Evolutionary conservation across 306 rosid genomes (phyloP), one percentile per base, ranked within the genome.

Genomic region (Abrus pulchellus): DNA sequence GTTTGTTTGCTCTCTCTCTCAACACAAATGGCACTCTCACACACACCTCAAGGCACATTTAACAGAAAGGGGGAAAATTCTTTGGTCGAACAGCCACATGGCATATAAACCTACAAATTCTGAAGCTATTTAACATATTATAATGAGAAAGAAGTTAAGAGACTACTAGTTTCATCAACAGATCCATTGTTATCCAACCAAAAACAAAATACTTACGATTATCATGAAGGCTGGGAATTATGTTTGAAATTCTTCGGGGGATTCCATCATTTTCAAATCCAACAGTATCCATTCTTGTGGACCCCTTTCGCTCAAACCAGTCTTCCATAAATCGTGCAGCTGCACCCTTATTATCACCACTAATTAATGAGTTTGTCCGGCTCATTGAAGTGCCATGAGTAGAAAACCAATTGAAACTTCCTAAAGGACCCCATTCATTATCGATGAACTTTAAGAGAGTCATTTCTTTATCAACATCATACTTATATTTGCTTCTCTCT

Each of bases 361-460:
- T 95, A 72, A 95, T 82, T 65, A 95, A 87, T 36, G 90, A 78
- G 86, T 95, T 95, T 62, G 96, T 87, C 36, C 99, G 97, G 67
- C 98, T 95, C 99, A 95, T 93, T 57, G 99, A 95, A 85, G 99
- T 95, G 77, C 99, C 99, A 72, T 95, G 99, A 83, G 99, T 95
- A 13, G 99, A 92, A 89, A 95, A 93, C 99, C 99, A 95, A 70
- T 87, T 95, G 76, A 95, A 95, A 90, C 94, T 90, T 66, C 99
- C 99, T 4, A 89, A 76, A 54, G 98, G 92, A 78, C 99, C 99
- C 99, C 98, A 90, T 75, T 93, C 86, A 82, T 68, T 84, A 84
- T 93, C 94, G 72, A 91, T 89, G 80, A 95, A 93, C 89, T 95
- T 95, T 40, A 95, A 56, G 72, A 95, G 94, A 43, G 90, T 89